phyloP scores from a whole-genome alignment of 2,329 filamentous ascomycete species.

The Peltaster fructicola region DNA sequence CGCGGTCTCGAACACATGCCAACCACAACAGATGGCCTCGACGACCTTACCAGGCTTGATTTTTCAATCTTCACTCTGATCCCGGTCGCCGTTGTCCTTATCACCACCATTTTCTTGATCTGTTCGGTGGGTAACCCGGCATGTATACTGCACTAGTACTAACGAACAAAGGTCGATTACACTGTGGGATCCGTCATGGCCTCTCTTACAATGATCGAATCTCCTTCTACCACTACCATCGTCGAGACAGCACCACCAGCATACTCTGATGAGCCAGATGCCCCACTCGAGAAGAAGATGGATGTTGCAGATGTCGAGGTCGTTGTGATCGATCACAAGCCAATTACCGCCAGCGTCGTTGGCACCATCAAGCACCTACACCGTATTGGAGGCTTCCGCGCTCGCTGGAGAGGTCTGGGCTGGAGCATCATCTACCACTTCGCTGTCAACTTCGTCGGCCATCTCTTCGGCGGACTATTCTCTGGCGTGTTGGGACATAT shows the following conservation, averaged over 20 bases:
- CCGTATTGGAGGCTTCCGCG: constrained; percentile 18
- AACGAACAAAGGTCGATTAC: constrained; percentile 26
- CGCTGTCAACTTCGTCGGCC: constrained; percentile 22
- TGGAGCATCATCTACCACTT: constrained; percentile 19
- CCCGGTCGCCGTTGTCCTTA: too few relatives aligned
- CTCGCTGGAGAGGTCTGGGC: constrained; percentile 19
- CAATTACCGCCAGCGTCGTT: constrained; percentile 44
- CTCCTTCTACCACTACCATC: constrained; percentile 34
- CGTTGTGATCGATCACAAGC: constrained; percentile 32
- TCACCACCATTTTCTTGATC: too few relatives aligned
- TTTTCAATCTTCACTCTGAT: too few relatives aligned
- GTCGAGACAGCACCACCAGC: constrained; percentile 25
- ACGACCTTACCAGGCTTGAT: too few relatives aligned
- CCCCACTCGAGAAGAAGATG: constrained; percentile 24
- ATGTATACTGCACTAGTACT: too few relatives aligned
- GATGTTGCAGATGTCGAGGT: constrained; percentile 24
- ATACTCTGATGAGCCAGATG: constrained; percentile 32
- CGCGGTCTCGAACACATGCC: too few relatives aligned
- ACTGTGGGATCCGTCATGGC: constrained; percentile 42
- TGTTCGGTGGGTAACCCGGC: too few relatives aligned
- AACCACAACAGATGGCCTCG: too few relatives aligned
- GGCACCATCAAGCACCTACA: constrained; percentile 43
- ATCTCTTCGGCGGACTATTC: too few relatives aligned
- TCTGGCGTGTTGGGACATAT: constrained; percentile 26
- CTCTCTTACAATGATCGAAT: constrained; percentile 47